Evolutionary conservation across 2,329 filamentous ascomycete species (phyloP).

Genomic region (Metarhizium brunneum): DNA sequence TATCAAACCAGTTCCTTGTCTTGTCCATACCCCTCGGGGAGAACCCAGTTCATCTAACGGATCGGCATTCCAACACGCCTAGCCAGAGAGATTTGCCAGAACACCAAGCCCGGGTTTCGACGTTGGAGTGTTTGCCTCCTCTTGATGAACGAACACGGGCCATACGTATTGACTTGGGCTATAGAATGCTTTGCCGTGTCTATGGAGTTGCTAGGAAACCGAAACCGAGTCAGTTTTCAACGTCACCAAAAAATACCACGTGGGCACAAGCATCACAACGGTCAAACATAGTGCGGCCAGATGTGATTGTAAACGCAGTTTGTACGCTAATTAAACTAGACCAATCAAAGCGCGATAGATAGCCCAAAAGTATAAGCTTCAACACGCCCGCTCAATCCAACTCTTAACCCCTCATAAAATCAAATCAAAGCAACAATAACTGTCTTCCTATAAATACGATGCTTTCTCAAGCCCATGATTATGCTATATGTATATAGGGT

Average conservation of each 20-base stretch:
- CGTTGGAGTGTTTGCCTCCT: no score
- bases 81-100: no score
- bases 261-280: background rate
- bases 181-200: no score
- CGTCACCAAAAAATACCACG: background rate
- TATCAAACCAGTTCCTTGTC: no score
- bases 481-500: slow-evolving; percentile 1
- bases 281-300: background rate
- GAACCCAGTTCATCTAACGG: no score
- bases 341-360: background rate
- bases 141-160: no score
- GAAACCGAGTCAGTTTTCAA: no score
- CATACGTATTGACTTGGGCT: no score
- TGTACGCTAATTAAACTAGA: background rate
- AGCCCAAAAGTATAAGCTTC: background rate
- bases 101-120: no score
- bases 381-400: background rate
- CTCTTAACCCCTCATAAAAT: background rate
- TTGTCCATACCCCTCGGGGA: no score
- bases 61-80: no score
- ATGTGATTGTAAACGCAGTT: background rate
- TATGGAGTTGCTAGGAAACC: no score
- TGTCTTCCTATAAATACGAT: background rate
- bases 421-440: background rate
- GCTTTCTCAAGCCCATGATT: background rate